Evolutionary conservation across 495 filamentous ascomycete genomes (phyloP).

Genomic region (Chaetomium cochliodes): DNA sequence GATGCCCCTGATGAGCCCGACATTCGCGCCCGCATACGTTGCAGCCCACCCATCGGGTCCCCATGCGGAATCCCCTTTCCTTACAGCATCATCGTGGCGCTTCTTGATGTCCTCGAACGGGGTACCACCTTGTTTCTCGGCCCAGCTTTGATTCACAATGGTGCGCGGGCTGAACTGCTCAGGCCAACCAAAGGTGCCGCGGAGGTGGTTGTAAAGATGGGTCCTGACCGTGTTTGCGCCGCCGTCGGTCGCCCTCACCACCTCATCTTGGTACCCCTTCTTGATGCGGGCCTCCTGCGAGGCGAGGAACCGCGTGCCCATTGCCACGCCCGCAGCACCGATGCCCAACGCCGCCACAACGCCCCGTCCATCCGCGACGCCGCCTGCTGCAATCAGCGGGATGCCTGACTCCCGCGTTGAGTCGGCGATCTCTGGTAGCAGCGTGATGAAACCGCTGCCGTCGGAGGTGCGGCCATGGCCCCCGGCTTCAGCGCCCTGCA

Average conservation of each 20-base stretch:
- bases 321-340: slow-evolving; percentile 88
- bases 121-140: slow-evolving; percentile 57
- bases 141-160: slow-evolving; percentile 60
- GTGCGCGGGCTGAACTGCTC: slow-evolving; percentile 59
- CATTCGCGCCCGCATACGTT: slow-evolving; percentile 63
- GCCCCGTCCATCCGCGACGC: slow-evolving; percentile 88
- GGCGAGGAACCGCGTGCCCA: slow-evolving; percentile 90
- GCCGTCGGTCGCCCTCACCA: slow-evolving; percentile 67
- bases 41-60: slow-evolving; percentile 62
- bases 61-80: slow-evolving; percentile 59
- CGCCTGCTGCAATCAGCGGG: slow-evolving; percentile 89
- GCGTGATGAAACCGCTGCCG: slow-evolving; percentile 87
- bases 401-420: slow-evolving; percentile 62
- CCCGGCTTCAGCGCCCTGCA: slow-evolving; percentile 70
- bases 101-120: slow-evolving; percentile 58
- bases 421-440: slow-evolving; percentile 79
- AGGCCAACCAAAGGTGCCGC: slow-evolving; percentile 70
- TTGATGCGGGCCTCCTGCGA: slow-evolving; percentile 85
- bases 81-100: slow-evolving; percentile 56
- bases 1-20: slow-evolving; percentile 64
- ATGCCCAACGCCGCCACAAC: slow-evolving; percentile 80
- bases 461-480: slow-evolving; percentile 75
- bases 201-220: slow-evolving; percentile 65
- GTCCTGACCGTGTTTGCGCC: slow-evolving; percentile 63
- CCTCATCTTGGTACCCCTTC: slow-evolving; percentile 82